Evolutionary conservation across 768 basidiomycete species (phyloP), one percentile per base, ranked within the genome.

Genomic region (Candolleomyces aberdarensis): DNA sequence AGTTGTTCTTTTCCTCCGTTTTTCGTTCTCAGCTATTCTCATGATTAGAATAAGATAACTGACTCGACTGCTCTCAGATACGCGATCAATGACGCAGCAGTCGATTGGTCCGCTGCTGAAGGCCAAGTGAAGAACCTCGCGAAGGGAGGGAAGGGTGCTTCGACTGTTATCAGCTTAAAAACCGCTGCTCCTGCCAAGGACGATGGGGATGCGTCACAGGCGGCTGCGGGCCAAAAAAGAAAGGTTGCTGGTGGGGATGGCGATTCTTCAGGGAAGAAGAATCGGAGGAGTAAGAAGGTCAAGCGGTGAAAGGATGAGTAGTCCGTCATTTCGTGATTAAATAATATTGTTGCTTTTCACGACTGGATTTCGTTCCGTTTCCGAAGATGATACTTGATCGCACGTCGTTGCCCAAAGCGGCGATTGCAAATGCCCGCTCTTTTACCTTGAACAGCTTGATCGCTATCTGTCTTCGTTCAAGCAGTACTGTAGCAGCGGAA

Each of bases 161-260:
- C 87, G 36, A 89, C 88, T 0, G 83, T 95, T 14, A 83, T 96
- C 48, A 94, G 89, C 66, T 81, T 97, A 20, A 92, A 90, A 71
- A 74, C 76, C 6, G 73, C 71, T 4, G 69, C 66, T 6, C 11
- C 19, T 47, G 8, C 5, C 63, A 65, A 5, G 71, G 71, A 1
- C 80, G 79, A 3, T 41, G 9, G 36, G 56, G 20, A 54, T 17
- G 14, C 11, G 46, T 10, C 15, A 26, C n/a, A 43, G 40, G 19
- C 13, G 1, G 55, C 39, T n/a, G 39, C 20, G 11, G 62, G 58
- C 4, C 78, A 83, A 65, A 90, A 92, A 69, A 78, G 88, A 66
- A 92, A 91, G 74, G 73, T 74, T 15, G 80, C 75, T 22, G 73
- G 70, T 26, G 70, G 67, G 55, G 70, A 67, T 9, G 60, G 19